Evolutionary conservation across 805 yeast species (phyloP), one percentile per base, ranked within the genome.

Genomic region (Pichia thaimueangensis): DNA sequence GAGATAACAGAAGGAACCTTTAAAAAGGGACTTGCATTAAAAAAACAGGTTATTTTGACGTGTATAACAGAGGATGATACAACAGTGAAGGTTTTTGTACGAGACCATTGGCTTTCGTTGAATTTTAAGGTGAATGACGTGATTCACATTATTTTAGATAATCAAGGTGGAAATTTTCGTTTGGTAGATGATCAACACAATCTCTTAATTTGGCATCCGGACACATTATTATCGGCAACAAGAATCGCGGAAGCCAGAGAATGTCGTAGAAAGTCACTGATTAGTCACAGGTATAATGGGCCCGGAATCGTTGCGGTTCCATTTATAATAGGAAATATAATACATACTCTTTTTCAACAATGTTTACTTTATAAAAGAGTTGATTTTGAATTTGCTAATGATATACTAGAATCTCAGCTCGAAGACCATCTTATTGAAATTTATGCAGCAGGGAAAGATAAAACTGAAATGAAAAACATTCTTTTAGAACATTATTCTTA

Each of bases 191-290:
- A 70, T 35, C 71, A 73, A 45, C 62, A 70, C 27, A 78, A 82
- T 50, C 57, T 88, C n/a, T 60, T 89, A 23, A 71, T 91, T 17
- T 73, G 93, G 73, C 76, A 84, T 50, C 98, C 98, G 0, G 97
- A 93, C 57, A 63, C 76, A 4, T 62, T 93, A 11, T 63, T 91
- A 0, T 76, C 96, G 0, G 88, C 96, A 2, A 93, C 97, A 0
- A 65, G 81, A 4, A 74, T 88, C 1, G 82, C 96, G 1, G 83
- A 83, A 32, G 81, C 91, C 2, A 64, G 86, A 24, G 70, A 67
- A 16, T 93, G 98, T 56, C 67, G 77, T 24, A 66, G 98, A 42
- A 75, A 80, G 45, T 76, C 91, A 0, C 79, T 86, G 0, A 59
- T 91, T 4, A 65, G 68, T 25, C 68, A 72, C 23, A 65, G 80